Evolutionary conservation across 2,329 filamentous ascomycete genomes (phyloP).

Genomic region (Monilinia aucupariae): DNA sequence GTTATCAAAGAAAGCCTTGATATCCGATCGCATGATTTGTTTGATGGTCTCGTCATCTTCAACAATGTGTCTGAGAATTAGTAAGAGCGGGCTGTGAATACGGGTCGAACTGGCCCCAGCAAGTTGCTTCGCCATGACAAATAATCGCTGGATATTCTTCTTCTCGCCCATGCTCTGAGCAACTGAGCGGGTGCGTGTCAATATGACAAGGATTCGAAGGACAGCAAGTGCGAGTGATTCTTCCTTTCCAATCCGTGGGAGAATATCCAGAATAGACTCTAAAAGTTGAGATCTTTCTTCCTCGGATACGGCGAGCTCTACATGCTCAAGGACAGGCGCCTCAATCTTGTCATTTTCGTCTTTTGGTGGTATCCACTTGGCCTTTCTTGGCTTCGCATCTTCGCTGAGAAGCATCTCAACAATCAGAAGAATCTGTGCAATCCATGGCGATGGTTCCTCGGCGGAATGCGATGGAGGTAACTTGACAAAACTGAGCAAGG

Average conservation of each 20-base stretch:
- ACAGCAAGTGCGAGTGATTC: slow-evolving; percentile 78
- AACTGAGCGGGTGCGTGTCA: slow-evolving; percentile 73
- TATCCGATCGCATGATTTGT: slow-evolving; percentile 87
- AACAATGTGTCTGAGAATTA: slow-evolving; percentile 84
- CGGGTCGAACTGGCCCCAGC: slow-evolving; percentile 71
- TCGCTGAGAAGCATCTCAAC: slow-evolving; percentile 86
- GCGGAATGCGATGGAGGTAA: slow-evolving; percentile 58
- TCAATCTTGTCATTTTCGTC: slow-evolving; percentile 46
- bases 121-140: slow-evolving; percentile 93
- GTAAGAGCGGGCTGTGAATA: slow-evolving; percentile 60
- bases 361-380: slow-evolving; percentile 60
- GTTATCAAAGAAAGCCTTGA: slow-evolving; percentile 67
- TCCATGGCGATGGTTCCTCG: slow-evolving; percentile 85
- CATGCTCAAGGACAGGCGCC: slow-evolving; percentile 52
- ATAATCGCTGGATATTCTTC: slow-evolving; percentile 81
- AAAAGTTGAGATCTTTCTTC: slow-evolving; percentile 69
- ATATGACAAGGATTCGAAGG: slow-evolving; percentile 75
- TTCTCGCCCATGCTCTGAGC: slow-evolving; percentile 77
- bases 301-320: slow-evolving; percentile 55
- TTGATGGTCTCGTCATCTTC: slow-evolving; percentile 89
- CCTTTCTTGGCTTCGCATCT: slow-evolving; percentile 73
- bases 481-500: slow-evolving; percentile 74
- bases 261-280: slow-evolving; percentile 70
- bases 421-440: slow-evolving; percentile 83
- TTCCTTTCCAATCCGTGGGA: slow-evolving; percentile 84